phyloP scores from a whole-genome alignment of 305 asterid species.

The Fraxinus xanthoxyloides region DNA sequence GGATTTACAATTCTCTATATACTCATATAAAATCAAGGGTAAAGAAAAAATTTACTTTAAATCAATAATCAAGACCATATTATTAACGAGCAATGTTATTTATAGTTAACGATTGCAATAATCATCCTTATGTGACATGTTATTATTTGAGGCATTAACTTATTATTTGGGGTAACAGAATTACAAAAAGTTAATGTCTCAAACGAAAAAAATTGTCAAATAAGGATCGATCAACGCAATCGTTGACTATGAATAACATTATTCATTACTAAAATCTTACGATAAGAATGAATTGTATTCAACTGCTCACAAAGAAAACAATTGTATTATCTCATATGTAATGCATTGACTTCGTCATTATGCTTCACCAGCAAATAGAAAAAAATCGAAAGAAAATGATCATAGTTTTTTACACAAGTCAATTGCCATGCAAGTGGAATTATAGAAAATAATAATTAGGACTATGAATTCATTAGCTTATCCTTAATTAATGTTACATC shows the following conservation, averaged over 20 bases:
- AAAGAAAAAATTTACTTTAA: background rate
- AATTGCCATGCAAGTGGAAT: background rate
- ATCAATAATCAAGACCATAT: background rate
- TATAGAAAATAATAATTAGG: background rate
- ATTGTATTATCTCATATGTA: too few species aligned
- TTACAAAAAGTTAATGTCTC: too few species aligned
- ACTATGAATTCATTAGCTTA: background rate
- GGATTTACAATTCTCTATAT: background rate
- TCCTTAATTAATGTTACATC: background rate
- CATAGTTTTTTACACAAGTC: background rate
- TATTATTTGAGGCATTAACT: too few species aligned
- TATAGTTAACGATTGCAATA: too few species aligned
- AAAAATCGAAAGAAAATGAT: background rate
- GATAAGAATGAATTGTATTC: background rate
- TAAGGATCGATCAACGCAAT: too few species aligned
- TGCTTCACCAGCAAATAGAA: background rate
- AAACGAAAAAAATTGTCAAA: too few species aligned
- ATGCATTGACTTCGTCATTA: background rate
- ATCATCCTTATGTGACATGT: too few species aligned
- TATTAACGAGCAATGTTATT: too few species aligned
- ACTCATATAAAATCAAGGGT: background rate
- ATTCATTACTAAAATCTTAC: background rate
- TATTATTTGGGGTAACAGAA: too few species aligned
- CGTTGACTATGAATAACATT: too few species aligned
- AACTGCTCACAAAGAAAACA: background rate